Conservation (phyloP, 2,329 filamentous ascomycete species). For the Amauroascus verrucosus region DNA sequence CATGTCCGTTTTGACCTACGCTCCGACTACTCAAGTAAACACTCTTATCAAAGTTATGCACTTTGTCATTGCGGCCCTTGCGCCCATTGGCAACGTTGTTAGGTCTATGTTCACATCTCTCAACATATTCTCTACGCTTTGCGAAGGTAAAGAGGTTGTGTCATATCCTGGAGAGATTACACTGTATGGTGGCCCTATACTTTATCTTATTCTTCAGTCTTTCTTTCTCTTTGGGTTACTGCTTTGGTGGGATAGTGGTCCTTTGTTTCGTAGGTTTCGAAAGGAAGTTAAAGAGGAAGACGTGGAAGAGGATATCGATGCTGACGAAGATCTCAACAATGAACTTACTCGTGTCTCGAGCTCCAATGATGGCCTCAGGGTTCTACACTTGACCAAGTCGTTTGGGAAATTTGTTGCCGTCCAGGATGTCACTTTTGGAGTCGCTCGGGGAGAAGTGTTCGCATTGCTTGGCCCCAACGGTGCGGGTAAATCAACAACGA, state of each 20-base stretch:
- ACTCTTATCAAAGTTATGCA: constrained; percentile 57
- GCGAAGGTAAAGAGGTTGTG: constrained; percentile 52
- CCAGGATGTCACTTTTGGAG: constrained; percentile 77
- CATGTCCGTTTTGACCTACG: constrained; percentile 62
- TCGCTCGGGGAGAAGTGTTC: constrained; percentile 72
- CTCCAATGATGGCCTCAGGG: constrained; percentile 59
- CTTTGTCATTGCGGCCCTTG: constrained; percentile 62
- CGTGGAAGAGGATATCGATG: constrained; percentile 29
- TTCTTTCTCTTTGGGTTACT: constrained; percentile 60
- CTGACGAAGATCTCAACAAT: constrained; percentile 52
- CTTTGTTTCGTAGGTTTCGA: constrained; percentile 47
- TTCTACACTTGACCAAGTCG: constrained; percentile 67
- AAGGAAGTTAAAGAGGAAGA: constrained; percentile 36
- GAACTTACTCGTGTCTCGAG: constrained; percentile 55
- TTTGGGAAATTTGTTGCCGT: constrained; percentile 70
- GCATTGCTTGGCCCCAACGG: constrained; percentile 84
- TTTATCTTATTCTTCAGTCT: constrained; percentile 69
- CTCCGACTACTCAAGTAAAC: constrained; percentile 60
- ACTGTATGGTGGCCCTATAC: constrained; percentile 71
- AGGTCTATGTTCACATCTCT: constrained; percentile 65
- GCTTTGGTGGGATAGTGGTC: constrained; percentile 71
- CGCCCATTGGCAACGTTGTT: constrained; percentile 66
- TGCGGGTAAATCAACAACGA: constrained; percentile 83
- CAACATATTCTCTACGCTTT: constrained; percentile 75
- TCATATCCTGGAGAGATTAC: constrained; percentile 59